Percentiles rank a stretch among this genome's conserved stretches.
These are phyloP conservation scores for Panus rudis DNA, from an alignment of 768 basidiomycete species.

Conservation along the genomic window DNA sequence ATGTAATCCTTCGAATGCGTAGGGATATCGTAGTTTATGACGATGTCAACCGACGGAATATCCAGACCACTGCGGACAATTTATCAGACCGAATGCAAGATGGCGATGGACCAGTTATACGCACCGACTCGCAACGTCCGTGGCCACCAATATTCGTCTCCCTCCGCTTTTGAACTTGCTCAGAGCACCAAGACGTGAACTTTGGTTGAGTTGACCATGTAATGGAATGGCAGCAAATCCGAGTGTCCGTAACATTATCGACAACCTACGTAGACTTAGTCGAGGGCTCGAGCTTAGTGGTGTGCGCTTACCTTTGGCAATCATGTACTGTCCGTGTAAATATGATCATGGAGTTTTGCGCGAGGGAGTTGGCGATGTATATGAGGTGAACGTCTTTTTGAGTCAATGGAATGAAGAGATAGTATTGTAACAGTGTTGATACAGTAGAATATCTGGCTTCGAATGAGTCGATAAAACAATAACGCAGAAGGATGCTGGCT, in stretches of 20 bases:
- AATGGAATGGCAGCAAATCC: slow-evolving; percentile 94
- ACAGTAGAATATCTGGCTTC: slow-evolving; percentile 89
- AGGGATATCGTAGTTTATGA: slow-evolving; percentile 97
- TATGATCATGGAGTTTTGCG: slow-evolving; percentile 90
- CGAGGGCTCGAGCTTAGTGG: too few species aligned
- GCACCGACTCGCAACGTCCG: slow-evolving; percentile 90
- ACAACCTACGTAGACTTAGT: slow-evolving; percentile 42
- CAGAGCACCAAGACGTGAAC: slow-evolving; percentile 85
- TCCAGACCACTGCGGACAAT: slow-evolving; percentile 67
- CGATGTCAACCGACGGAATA: slow-evolving; percentile 91
- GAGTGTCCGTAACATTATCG: slow-evolving; percentile 82
- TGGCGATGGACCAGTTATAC: slow-evolving; percentile 23
- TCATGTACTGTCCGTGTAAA: slow-evolving; percentile 96
- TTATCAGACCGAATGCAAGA: not conserved
- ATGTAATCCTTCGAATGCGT: slow-evolving; percentile 99
- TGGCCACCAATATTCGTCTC: slow-evolving; percentile 88
- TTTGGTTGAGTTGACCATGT: slow-evolving; percentile 93
- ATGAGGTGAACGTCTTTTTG: slow-evolving; percentile 91
- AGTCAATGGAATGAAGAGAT: slow-evolving; percentile 85
- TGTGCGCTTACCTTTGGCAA: slow-evolving; percentile 60
- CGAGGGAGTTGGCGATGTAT: slow-evolving; percentile 81
- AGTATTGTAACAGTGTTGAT: slow-evolving; percentile 90
- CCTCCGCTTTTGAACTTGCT: slow-evolving; percentile 95
- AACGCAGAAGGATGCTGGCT: slow-evolving; percentile 18
- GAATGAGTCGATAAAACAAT: not conserved